Evolutionary conservation across 768 basidiomycete species (phyloP).

Genomic region (Tulasnella sp.): DNA sequence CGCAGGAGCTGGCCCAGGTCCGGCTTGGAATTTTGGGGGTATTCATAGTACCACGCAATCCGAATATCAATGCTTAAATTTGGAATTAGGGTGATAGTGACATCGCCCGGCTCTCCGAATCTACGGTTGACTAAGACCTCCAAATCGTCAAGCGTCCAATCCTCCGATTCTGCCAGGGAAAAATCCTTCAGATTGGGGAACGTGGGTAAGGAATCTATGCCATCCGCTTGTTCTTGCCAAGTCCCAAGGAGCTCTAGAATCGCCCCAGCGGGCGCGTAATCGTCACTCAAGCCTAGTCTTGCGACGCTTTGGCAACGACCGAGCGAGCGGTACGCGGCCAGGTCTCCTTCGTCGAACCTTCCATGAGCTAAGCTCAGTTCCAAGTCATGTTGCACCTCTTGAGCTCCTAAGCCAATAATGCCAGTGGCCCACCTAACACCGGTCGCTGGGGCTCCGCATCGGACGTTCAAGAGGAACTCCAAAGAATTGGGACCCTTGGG

Average conservation of each 20-base stretch:
- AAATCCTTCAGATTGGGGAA: neutral
- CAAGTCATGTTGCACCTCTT: neutral
- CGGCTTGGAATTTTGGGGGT: neutral
- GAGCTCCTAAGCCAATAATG: neutral
- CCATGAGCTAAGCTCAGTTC: neutral
- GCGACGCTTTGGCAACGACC: neutral
- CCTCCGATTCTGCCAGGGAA: neutral
- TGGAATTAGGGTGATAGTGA: neutral
- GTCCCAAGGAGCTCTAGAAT: neutral
- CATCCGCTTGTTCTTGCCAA: neutral
- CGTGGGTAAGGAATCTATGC: neutral
- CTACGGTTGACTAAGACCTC: neutral
- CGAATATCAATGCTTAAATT: neutral
- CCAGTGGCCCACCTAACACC: neutral
- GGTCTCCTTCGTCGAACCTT: neutral
- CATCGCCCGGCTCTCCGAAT: neutral
- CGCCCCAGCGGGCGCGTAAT: neutral
- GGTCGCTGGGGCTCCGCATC: neutral
- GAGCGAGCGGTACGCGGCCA: neutral
- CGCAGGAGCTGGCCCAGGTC: neutral
- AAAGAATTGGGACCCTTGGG: neutral
- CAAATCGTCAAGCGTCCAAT: neutral
- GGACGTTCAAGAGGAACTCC: neutral
- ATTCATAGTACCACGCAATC: neutral
- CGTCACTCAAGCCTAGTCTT: neutral